A percentile compares a stretch with the other conserved stretches of the same genome.
phyloP scores from a whole-genome alignment of 345 rosid genomes.

The Theobroma cacao region DNA sequence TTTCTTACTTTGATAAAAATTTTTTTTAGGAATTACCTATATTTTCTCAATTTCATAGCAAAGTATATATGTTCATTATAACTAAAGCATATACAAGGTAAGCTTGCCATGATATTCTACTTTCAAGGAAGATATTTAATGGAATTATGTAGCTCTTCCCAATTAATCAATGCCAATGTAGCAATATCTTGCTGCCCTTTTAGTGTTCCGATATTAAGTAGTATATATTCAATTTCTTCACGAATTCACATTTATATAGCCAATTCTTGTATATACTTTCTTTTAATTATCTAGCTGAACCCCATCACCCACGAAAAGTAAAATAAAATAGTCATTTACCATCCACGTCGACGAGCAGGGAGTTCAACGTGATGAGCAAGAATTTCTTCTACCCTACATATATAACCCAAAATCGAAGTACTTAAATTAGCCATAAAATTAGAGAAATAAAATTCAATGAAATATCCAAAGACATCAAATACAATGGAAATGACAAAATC shows the following conservation, averaged over 20 bases:
- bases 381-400: not conserved
- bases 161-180: not conserved
- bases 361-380: not conserved
- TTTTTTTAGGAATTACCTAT: not conserved
- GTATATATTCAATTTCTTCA: not conserved
- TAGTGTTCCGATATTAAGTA: not conserved
- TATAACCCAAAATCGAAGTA: not conserved
- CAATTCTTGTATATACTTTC: no score
- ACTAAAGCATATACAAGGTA: no score
- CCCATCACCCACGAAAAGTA: no score
- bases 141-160: no score
- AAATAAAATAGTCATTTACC: no score
- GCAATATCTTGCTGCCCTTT: not conserved
- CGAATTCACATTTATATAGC: not conserved
- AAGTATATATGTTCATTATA: no score
- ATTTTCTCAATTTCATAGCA: not conserved
- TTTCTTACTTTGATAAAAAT: not conserved
- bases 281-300: no score
- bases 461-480: not conserved
- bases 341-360: constrained; percentile 5
- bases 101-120: not conserved
- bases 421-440: not conserved
- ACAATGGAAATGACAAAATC: not conserved
- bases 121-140: not conserved
- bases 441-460: not conserved